Conservation (phyloP, 352 stramenopile species). For the Elongisporangium undulatum region DNA sequence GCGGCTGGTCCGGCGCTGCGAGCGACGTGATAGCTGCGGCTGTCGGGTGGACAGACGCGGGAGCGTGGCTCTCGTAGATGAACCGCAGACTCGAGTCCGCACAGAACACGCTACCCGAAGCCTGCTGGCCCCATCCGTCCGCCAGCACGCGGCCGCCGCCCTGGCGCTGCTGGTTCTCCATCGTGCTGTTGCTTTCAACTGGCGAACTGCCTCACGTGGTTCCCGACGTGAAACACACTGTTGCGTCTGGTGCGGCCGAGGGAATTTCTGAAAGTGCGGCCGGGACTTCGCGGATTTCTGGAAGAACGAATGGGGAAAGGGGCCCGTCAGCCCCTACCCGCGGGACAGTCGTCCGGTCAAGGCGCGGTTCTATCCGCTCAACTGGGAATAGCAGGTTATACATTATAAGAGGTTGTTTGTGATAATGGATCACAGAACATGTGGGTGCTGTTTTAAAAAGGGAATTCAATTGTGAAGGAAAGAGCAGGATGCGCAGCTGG, state of each 20-base stretch:
- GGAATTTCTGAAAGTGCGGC: background rate
- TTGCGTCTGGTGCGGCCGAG: background rate
- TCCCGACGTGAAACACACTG: background rate
- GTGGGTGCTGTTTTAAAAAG: no score
- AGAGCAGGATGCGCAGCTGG: background rate
- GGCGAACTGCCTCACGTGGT: background rate
- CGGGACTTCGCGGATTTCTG: background rate
- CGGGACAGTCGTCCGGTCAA: background rate
- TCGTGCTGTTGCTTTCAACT: background rate
- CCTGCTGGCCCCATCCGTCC: constrained; percentile 59
- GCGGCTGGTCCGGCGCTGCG: constrained; percentile 1
- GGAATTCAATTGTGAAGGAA: background rate
- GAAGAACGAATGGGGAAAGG: background rate
- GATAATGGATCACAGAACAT: background rate
- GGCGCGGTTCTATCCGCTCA: background rate
- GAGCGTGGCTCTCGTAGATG: constrained; percentile 58
- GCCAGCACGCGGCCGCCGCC: constrained; percentile 37
- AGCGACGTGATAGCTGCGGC: constrained; percentile 29
- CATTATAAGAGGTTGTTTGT: background rate
- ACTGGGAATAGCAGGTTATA: background rate
- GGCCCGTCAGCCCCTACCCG: background rate
- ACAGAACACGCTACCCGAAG: constrained; percentile 68
- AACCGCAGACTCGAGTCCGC: constrained; percentile 77
- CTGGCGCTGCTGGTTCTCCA: constrained; percentile 22
- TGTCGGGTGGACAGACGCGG: constrained; percentile 3